These are phyloP conservation scores for Globisporangium cystogenes DNA, from an alignment of 352 stramenopile genomes.

Conservation along the genomic window DNA sequence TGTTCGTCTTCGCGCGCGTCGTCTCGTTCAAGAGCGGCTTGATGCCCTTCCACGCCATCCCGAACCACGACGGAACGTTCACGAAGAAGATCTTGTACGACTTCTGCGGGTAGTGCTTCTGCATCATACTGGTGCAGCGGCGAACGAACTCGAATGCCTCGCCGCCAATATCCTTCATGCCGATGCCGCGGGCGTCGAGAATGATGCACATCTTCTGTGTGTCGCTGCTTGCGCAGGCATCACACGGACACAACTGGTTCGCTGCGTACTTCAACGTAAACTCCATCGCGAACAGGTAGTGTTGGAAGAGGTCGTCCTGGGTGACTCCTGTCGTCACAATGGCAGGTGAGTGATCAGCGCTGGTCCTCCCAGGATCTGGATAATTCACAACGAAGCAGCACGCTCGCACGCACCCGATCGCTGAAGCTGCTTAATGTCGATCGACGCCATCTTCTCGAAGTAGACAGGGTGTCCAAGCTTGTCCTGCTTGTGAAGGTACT, in stretches of 20 bases:
- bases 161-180: conserved; percentile 70
- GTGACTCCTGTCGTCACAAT: conserved; percentile 24
- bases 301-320: conserved; percentile 65
- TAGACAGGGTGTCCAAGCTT: conserved; percentile 77
- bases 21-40: conserved; percentile 85
- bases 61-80: conserved; percentile 90
- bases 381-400: too few relatives aligned
- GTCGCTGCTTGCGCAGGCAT: conserved; percentile 50
- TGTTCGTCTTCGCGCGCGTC: conserved; percentile 85
- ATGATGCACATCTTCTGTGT: conserved; percentile 74
- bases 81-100: conserved; percentile 91
- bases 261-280: conserved; percentile 78
- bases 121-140: conserved; percentile 77
- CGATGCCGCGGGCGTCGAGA: conserved; percentile 65
- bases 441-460: conserved; percentile 74
- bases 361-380: neutral
- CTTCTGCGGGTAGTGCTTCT: conserved; percentile 83
- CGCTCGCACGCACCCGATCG: conserved; percentile 25
- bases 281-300: conserved; percentile 85
- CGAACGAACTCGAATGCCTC: conserved; percentile 83
- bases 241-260: conserved; percentile 44
- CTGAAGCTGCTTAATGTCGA: conserved; percentile 79
- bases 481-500: conserved; percentile 77
- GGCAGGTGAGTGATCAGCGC: neutral
- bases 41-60: conserved; percentile 88